These are phyloP conservation scores for Telfairia occidentalis DNA, from an alignment of 331 rosid genomes.

Conservation along the genomic window DNA sequence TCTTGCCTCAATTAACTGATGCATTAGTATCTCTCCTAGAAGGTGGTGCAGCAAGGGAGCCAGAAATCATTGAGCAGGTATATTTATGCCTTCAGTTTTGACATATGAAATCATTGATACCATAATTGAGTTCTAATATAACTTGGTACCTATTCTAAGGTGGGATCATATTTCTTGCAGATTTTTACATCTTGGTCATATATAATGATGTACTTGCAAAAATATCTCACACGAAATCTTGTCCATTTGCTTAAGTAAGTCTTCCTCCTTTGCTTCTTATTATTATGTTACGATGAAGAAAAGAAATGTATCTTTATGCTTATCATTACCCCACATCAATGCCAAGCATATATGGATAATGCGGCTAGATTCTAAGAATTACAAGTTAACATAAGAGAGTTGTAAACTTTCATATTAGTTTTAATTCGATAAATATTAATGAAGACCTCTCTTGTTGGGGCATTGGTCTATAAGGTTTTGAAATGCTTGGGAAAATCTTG, in stretches of 20 bases:
- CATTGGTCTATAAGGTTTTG: too few relatives aligned
- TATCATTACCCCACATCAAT: neutral
- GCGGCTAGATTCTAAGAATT: too few relatives aligned
- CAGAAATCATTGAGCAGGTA: conserved; percentile 86
- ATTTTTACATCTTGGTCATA: conserved; percentile 72
- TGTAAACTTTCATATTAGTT: neutral
- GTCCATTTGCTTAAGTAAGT: conserved; percentile 63
- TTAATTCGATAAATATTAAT: neutral
- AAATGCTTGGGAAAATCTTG: neutral
- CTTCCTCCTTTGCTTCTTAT: conserved; percentile 10
- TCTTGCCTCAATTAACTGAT: conserved; percentile 51
- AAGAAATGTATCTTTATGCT: neutral
- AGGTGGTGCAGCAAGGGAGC: conserved; percentile 80
- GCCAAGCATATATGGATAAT: neutral
- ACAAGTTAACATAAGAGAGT: too few relatives aligned
- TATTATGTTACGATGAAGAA: conserved; percentile 5
- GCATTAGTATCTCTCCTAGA: conserved; percentile 61
- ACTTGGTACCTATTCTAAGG: neutral
- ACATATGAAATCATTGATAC: neutral
- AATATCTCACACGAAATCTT: conserved; percentile 47
- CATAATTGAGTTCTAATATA: neutral
- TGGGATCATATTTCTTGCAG: conserved; percentile 32
- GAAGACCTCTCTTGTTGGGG: neutral
- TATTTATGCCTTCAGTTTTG: neutral
- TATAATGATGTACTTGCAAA: conserved; percentile 75